Evolutionary conservation across 1,284 basidiomycete species (phyloP), one percentile per base, ranked within the genome.

Genomic region (Puccinia horiana): DNA sequence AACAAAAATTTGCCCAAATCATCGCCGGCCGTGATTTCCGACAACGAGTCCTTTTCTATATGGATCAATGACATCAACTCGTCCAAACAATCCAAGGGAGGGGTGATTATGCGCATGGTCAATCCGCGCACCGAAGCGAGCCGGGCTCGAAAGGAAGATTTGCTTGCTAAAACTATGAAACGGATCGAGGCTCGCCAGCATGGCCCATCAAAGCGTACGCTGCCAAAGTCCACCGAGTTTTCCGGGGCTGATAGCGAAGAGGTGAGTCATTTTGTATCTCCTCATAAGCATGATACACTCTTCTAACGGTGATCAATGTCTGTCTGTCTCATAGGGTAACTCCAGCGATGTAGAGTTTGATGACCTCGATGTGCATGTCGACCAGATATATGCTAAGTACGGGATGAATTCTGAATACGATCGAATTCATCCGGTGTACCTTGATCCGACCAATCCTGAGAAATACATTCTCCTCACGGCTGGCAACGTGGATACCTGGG

Each of bases 371-470:
- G 58, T 63, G 11, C 20, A 63, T 37, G 58, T 63, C 14, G 58
- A 63, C 26, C 11, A 63, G 20, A 63, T 63, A 20, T 63, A 63
- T 63, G 12, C 58, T 12, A 63, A 63, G n/a, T 63, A 63, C 20
- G 58, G 58, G 9, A 65, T 65, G 63, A 65, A 65, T 37, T 23
- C 63, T 18, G 26, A 65, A 18, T 65, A 65, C 23, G 26, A 65
- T 69, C n/a, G 37, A n/a, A 11, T 42, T 37, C 37, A 69, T 44
- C 65, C 42, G 1, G 65, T 67, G 12, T 67, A 40, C 40, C 63
- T 67, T 20, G 63, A 67, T 67, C 63, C 63, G 8, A 67, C 63
- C 63, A 67, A 69, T 69, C 23, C 42, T 16, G 26, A 69, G 11
- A 23, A 18, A 42, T 69, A 23, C 37, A 69, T 69, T 20, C 63